Conservation (phyloP, 106 monocot genomes). For the Allium sativum region DNA sequence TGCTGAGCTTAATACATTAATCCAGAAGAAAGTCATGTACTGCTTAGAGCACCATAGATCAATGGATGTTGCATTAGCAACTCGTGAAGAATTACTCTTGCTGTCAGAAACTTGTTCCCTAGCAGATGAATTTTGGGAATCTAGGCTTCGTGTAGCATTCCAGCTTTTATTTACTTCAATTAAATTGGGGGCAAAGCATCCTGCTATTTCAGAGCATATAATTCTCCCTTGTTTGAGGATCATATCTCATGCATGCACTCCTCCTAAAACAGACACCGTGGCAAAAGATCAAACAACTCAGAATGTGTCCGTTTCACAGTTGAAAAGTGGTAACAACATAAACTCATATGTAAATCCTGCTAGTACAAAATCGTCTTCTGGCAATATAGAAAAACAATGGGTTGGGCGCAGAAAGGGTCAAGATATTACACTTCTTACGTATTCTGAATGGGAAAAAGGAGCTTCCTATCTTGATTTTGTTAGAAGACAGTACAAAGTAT, state of each 20-base stretch:
- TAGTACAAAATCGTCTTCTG: conserved; percentile 34
- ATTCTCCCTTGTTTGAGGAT: conserved; percentile 99
- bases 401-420: conserved; percentile 39
- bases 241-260: conserved; percentile 93
- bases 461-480: conserved; percentile 99
- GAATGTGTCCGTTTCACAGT: conserved; percentile 21
- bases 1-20: conserved; percentile 60
- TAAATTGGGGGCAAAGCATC: conserved; percentile 86
- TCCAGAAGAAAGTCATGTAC: conserved; percentile 96
- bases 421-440: conserved; percentile 72
- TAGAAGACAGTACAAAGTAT: conserved; percentile 80
- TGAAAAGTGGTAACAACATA: conserved; percentile 34
- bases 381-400: conserved; percentile 34
- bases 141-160: conserved; percentile 84
- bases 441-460: conserved; percentile 93
- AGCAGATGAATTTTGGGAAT: conserved; percentile 97
- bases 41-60: conserved; percentile 97
- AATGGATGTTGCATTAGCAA: conserved; percentile 82
- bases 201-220: conserved; percentile 89
- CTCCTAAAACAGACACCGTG: conserved; percentile 63
- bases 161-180: conserved; percentile 93
- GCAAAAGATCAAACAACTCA: conserved; percentile 56
- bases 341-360: conserved; percentile 15
- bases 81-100: conserved; percentile 79
- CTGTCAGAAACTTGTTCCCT: conserved; percentile 85